Conservation (phyloP, 257 asterid genomes). For the Solanum etuberosum region DNA sequence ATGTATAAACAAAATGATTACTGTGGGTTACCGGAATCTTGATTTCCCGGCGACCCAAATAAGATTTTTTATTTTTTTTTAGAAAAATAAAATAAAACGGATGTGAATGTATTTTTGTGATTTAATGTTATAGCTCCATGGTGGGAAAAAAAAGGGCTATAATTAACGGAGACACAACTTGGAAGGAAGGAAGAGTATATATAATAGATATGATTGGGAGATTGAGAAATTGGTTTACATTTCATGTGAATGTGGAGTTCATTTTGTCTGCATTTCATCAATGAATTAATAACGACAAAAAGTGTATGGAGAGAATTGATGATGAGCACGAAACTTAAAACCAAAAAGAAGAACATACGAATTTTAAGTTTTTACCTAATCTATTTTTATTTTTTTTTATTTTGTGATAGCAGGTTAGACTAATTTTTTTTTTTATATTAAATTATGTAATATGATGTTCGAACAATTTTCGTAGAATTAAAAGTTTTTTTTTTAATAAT, state of each 20-base stretch:
- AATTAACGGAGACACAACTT: slow-evolving; percentile 9
- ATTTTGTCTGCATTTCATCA: slow-evolving; percentile 55
- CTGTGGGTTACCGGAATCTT: slow-evolving; percentile 23
- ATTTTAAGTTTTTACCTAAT: not conserved
- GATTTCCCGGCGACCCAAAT: slow-evolving; percentile 26
- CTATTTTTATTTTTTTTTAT: no score
- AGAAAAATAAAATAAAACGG: not conserved
- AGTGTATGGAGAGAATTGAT: slow-evolving; percentile 11
- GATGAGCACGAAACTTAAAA: slow-evolving; percentile 28
- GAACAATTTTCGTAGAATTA: not conserved
- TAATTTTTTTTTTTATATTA: not conserved
- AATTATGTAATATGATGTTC: not conserved
- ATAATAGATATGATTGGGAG: slow-evolving; percentile 27
- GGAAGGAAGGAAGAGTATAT: slow-evolving; percentile 31
- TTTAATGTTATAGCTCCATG: slow-evolving; percentile 9
- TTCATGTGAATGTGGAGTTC: slow-evolving; percentile 61
- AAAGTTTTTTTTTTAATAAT: not conserved
- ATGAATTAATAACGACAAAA: slow-evolving; percentile 11
- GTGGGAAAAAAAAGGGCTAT: not conserved
- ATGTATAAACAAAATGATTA: not conserved
- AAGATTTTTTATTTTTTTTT: not conserved
- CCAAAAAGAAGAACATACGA: not conserved
- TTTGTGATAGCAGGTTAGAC: not conserved
- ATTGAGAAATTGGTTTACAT: slow-evolving; percentile 11
- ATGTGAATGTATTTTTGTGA: not conserved